A percentile compares a stretch with the other conserved stretches of the same genome.
Conservation (phyloP, 164 flowering plant species). For the Tinospora cordifolia region DNA sequence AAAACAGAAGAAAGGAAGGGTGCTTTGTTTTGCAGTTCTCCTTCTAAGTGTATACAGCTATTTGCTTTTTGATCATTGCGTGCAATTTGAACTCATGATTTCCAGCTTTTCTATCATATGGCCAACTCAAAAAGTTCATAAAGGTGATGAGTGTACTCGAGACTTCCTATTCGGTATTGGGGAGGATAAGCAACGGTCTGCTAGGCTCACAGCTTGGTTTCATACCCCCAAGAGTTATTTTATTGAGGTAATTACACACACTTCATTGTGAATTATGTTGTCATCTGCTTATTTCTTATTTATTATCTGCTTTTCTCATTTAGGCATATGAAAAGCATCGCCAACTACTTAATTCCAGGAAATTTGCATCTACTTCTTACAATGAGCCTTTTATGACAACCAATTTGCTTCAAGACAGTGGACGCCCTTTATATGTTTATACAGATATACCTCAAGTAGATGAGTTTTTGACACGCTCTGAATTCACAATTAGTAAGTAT, state of each 20-base stretch:
- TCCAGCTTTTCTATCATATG: constrained; percentile 82
- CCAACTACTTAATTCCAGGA: constrained; percentile 32
- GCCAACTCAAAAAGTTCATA: constrained; percentile 59
- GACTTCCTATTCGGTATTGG: constrained; percentile 87
- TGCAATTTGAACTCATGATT: constrained; percentile 16
- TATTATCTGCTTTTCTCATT: constrained; percentile 9
- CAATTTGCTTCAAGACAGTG: constrained; percentile 30
- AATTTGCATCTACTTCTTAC: constrained; percentile 13
- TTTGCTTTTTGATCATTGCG: background rate
- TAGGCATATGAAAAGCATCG: constrained; percentile 62
- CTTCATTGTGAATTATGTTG: constrained; percentile 6
- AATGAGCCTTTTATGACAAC: constrained; percentile 20
- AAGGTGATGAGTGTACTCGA: constrained; percentile 92
- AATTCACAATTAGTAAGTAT: constrained; percentile 69
- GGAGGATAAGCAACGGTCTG: constrained; percentile 93
- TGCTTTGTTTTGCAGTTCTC: background rate
- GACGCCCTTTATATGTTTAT: constrained; percentile 51
- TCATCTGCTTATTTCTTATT: background rate
- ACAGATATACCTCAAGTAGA: constrained; percentile 92
- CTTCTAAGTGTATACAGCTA: background rate
- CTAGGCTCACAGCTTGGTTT: constrained; percentile 96
- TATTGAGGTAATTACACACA: constrained; percentile 36
- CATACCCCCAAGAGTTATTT: constrained; percentile 80
- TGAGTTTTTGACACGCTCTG: constrained; percentile 73
- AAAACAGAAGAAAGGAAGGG: too few relatives aligned